These are phyloP conservation scores for Aquilaria sinensis DNA, from an alignment of 345 rosid genomes.

Conservation along the genomic window DNA sequence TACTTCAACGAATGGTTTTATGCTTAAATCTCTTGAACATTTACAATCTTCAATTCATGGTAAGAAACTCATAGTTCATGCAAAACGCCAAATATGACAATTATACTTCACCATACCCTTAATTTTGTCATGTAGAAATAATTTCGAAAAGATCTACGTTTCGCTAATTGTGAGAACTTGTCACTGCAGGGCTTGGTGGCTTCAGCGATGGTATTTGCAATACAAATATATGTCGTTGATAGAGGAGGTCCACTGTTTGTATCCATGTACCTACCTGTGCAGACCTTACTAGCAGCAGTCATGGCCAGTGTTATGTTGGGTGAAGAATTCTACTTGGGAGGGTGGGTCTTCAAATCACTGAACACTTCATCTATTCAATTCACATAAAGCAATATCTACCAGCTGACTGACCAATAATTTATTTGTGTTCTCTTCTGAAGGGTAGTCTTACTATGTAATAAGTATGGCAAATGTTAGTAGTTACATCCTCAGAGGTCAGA, in stretches of 20 bases:
- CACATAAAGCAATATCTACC: no score
- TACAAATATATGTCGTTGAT: slow-evolving; percentile 57
- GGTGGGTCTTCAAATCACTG: slow-evolving; percentile 25
- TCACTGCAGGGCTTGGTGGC: slow-evolving; percentile 39
- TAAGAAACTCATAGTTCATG: no score
- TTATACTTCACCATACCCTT: not conserved
- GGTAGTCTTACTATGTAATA: no score
- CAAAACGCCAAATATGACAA: no score
- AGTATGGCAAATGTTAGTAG: no score
- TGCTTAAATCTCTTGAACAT: not conserved
- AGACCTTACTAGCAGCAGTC: slow-evolving; percentile 55
- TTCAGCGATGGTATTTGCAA: slow-evolving; percentile 60
- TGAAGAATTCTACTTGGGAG: slow-evolving; percentile 64
- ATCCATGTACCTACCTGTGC: slow-evolving; percentile 54
- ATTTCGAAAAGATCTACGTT: not conserved
- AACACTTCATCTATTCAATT: not conserved
- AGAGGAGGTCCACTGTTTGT: slow-evolving; percentile 65
- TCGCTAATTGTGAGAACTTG: not conserved
- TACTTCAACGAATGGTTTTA: not conserved
- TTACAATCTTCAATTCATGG: not conserved
- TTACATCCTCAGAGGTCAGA: no score
- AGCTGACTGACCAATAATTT: no score
- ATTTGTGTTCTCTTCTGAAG: no score
- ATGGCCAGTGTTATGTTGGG: slow-evolving; percentile 44
- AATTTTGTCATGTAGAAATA: not conserved